These are phyloP conservation scores for Sporothrix pallida DNA, from an alignment of 2,329 filamentous ascomycete species.

Conservation along the genomic window DNA sequence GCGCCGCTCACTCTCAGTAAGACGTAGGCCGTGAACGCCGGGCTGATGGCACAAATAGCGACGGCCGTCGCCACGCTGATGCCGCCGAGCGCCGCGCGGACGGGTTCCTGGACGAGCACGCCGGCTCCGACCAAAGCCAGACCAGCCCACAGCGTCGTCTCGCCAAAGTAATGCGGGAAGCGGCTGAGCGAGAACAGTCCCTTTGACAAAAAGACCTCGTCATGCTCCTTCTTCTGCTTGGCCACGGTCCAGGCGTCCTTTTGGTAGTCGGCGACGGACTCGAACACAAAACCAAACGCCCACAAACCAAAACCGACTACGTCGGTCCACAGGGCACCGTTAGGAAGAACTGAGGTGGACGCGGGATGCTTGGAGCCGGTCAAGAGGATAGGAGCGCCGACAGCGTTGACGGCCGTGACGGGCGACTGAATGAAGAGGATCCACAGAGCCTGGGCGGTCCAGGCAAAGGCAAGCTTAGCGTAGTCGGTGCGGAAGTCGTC, in stretches of 20 bases:
- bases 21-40: constrained; percentile 68
- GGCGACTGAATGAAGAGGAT: constrained; percentile 70
- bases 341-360: constrained; percentile 54
- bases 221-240: constrained; percentile 68
- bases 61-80: constrained; percentile 43
- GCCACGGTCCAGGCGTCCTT: constrained; percentile 66
- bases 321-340: constrained; percentile 45
- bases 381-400: constrained; percentile 41
- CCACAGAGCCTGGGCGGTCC: constrained; percentile 67
- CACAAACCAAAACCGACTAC: constrained; percentile 57
- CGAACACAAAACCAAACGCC: constrained; percentile 63
- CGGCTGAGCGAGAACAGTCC: constrained; percentile 65
- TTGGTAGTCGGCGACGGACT: constrained; percentile 67
- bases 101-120: constrained; percentile 58
- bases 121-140: constrained; percentile 66
- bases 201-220: constrained; percentile 68
- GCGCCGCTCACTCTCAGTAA: constrained; percentile 68
- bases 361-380: not conserved
- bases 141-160: constrained; percentile 71
- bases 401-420: constrained; percentile 66
- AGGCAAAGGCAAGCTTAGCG: constrained; percentile 47
- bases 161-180: constrained; percentile 77
- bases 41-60: constrained; percentile 62
- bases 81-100: constrained; percentile 59
- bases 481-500: constrained; percentile 49